Evolutionary conservation across 1,139 yeast genomes (phyloP).

Genomic region (Fermentozyma sake): DNA sequence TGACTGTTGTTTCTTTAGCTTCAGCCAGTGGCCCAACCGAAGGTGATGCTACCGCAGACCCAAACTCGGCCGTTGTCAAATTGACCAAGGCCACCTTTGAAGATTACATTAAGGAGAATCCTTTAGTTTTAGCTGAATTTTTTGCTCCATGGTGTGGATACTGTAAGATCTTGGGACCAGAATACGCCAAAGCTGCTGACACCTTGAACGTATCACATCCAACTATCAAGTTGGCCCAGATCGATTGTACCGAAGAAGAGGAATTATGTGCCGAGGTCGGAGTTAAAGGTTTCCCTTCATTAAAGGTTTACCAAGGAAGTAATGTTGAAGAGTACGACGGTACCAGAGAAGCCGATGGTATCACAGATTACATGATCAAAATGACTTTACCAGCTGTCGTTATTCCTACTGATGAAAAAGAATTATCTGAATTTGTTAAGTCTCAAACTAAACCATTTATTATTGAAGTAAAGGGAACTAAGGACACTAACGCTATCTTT

Average conservation of each 20-base stretch:
- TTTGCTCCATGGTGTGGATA: slow-evolving; percentile 99
- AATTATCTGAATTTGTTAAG: slow-evolving; percentile 45
- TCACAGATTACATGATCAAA: slow-evolving; percentile 74
- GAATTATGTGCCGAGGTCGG: slow-evolving; percentile 73
- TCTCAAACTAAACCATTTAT: slow-evolving; percentile 52
- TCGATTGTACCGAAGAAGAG: slow-evolving; percentile 88
- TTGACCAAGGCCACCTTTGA: slow-evolving; percentile 59
- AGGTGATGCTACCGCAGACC: slow-evolving; percentile 69
- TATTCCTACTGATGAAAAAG: slow-evolving; percentile 42
- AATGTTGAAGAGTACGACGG: slow-evolving; percentile 54
- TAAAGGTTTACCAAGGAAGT: slow-evolving; percentile 67
- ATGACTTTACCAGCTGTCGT: slow-evolving; percentile 80
- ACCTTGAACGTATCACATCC: slow-evolving; percentile 52
- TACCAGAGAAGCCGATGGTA: slow-evolving; percentile 76
- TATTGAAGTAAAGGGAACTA: slow-evolving; percentile 28
- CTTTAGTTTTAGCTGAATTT: slow-evolving; percentile 88
- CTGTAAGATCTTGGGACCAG: slow-evolving; percentile 92
- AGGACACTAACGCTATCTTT: slow-evolving; percentile 6
- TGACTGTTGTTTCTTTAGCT: slow-evolving; percentile 32
- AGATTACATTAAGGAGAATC: slow-evolving; percentile 62
- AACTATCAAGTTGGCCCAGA: slow-evolving; percentile 76
- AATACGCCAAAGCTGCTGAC: slow-evolving; percentile 83
- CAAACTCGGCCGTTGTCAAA: slow-evolving; percentile 84
- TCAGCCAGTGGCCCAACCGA: slow-evolving; percentile 39
- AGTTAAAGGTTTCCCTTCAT: slow-evolving; percentile 87